These are phyloP conservation scores for Colletotrichum costaricense DNA, from an alignment of 2,329 filamentous ascomycete genomes.

Conservation along the genomic window DNA sequence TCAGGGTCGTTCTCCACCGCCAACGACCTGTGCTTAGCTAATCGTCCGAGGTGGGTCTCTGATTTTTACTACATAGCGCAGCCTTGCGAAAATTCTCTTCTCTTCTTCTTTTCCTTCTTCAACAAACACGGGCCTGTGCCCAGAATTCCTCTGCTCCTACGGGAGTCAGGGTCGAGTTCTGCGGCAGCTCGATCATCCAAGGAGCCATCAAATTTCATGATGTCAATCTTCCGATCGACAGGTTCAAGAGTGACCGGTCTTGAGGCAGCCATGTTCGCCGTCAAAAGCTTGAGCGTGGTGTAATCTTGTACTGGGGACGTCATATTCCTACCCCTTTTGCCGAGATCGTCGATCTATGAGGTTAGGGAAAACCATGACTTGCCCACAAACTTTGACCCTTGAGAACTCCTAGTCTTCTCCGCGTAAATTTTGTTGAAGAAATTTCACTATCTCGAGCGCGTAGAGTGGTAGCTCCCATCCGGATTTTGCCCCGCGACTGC, in stretches of 20 bases:
- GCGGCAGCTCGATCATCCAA: constrained; percentile 85
- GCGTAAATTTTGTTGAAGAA: background rate
- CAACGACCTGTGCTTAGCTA: constrained; percentile 23
- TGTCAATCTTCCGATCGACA: constrained; percentile 95
- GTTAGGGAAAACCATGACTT: constrained; percentile 90
- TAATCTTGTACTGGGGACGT: constrained; percentile 69
- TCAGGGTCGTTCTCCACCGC: constrained; percentile 2
- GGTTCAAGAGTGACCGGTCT: constrained; percentile 83
- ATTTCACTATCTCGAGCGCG: no score
- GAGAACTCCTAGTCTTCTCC: background rate
- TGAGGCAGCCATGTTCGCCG: constrained; percentile 75
- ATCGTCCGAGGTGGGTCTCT: constrained; percentile 17
- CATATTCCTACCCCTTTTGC: constrained; percentile 91
- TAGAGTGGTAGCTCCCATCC: background rate
- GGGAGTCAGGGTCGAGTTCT: constrained; percentile 80
- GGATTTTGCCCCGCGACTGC: background rate
- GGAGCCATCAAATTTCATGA: constrained; percentile 82
- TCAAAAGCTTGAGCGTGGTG: constrained; percentile 75
- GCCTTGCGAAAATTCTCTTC: constrained; percentile 37
- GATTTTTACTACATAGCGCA: constrained; percentile 32
- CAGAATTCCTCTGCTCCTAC: constrained; percentile 75
- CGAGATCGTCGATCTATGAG: constrained; percentile 90
- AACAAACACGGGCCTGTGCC: constrained; percentile 84
- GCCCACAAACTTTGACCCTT: constrained; percentile 66
- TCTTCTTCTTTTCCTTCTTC: constrained; percentile 49